phyloP scores from a whole-genome alignment of 2,329 filamentous ascomycete genomes.

The Lecanicillium sp. region DNA sequence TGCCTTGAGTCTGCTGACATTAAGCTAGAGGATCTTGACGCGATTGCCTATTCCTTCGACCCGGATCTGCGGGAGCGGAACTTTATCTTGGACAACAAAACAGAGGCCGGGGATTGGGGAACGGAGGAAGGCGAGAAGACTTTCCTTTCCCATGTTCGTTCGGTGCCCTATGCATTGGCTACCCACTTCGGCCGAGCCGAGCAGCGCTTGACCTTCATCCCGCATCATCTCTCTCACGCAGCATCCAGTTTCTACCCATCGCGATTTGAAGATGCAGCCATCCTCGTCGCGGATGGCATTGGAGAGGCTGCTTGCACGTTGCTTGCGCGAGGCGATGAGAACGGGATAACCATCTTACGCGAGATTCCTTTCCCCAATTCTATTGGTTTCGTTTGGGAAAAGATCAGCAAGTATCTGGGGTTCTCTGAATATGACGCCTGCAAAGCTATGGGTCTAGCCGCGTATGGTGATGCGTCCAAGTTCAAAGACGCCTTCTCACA shows the following conservation, averaged over 20 bases:
- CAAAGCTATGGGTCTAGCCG: conserved; percentile 3
- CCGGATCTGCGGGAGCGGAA: conserved; percentile 1
- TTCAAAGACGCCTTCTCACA: conserved; percentile 1
- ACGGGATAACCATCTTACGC: conserved; percentile 12
- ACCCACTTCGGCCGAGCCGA: neutral
- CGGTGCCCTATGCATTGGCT: conserved; percentile 1
- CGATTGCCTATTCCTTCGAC: conserved; percentile 4
- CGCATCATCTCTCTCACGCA: conserved; percentile 5
- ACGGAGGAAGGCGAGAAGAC: conserved; percentile 3
- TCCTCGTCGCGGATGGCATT: conserved; percentile 6
- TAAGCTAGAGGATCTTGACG: conserved; percentile 2
- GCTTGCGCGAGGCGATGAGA: conserved; percentile 10
- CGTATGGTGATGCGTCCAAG: conserved; percentile 1
- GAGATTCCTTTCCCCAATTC: conserved; percentile 3
- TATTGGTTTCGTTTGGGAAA: conserved; percentile 5
- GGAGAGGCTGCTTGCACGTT: conserved; percentile 3
- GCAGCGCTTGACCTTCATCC: conserved; percentile 1
- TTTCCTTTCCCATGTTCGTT: conserved; percentile 1
- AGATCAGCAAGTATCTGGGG: conserved; percentile 5
- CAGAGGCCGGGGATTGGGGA: conserved; percentile 4
- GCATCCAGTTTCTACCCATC: conserved; percentile 5
- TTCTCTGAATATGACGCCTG: conserved; percentile 5
- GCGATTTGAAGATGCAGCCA: conserved; percentile 1
- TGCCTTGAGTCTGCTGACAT: neutral
- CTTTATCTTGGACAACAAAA: conserved; percentile 2